Evolutionary conservation across 257 asterid species (phyloP), one percentile per base, ranked within the genome.

Genomic region (Oldenlandia corymbosa): DNA sequence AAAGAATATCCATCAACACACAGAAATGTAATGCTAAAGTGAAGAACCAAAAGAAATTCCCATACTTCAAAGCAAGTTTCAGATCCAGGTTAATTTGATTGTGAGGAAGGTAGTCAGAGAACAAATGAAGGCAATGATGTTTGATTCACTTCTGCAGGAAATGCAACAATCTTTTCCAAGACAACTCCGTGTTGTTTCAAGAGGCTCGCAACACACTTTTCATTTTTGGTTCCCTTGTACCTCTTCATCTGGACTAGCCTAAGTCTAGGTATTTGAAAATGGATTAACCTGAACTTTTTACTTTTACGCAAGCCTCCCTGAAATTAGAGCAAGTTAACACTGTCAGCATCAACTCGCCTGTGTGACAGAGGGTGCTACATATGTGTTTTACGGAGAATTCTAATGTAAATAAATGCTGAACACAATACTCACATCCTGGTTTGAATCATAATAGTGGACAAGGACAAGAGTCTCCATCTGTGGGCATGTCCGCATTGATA

Each of bases 181-280:
- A n/a, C n/a, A n/a, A n/a, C n/a, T n/a, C n/a, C n/a, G n/a, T n/a
- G 13, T 5, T 5, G 0, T 17, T 37, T 39, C 18, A 59, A 31
- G 48, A 48, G 58, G 24, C 9, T 24, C 8, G 32, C 59, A 18
- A 64, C 30, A 49, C 13, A 32, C 31, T 13, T 5, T 49, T 64
- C 68, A 64, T 47, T 32, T 20, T 24, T n/a, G 23, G 48, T 32
- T 31, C 36, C 68, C 36, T 23, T 37, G 43, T 8, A 64, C 24
- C 12, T 36, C 27, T 30, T 64, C 58, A 64, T 47, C 46, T 28
- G 37, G 21, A 64, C 59, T 24, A 11, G 18, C 57, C 45, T 64
- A 64, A 64, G 50, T 31, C 20, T 11, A 6, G 43, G 68, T 18
- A 64, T 20, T 12, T 2, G 20, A 12, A 64, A 31, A 20, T 10